Evolutionary conservation across 257 asterid species (phyloP).

Genomic region (Thymus quinquecostatus): DNA sequence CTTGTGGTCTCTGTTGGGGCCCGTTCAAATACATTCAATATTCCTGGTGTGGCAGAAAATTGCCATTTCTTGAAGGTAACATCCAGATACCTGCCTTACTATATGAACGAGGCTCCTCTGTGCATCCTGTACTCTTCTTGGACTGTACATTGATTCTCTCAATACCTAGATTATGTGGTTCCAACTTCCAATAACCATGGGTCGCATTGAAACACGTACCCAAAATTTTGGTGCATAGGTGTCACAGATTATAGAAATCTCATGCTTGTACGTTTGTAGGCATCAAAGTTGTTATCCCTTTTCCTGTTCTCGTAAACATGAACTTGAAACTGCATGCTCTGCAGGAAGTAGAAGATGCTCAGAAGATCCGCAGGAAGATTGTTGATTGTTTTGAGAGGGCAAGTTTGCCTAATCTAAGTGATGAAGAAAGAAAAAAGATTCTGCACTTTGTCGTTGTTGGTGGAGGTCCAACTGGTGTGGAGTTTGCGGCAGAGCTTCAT

Average conservation of each 20-base stretch:
- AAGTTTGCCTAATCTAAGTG: slow-evolving; percentile 72
- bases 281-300: background rate
- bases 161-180: background rate
- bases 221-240: background rate
- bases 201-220: background rate
- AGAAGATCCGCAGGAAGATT: slow-evolving; percentile 82
- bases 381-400: slow-evolving; percentile 93
- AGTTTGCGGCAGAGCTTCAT: slow-evolving; percentile 88
- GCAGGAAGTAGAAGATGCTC: slow-evolving; percentile 98
- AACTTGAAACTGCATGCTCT: slow-evolving; percentile 30
- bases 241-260: background rate
- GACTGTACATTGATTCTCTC: slow-evolving; percentile 9
- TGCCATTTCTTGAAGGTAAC: slow-evolving; percentile 88
- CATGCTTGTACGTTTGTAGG: slow-evolving; percentile 8
- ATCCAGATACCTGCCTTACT: slow-evolving; percentile 12
- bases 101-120: background rate
- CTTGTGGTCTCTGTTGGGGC: slow-evolving; percentile 89
- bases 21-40: slow-evolving; percentile 88
- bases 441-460: slow-evolving; percentile 98
- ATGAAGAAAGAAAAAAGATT: slow-evolving; percentile 78
- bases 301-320: slow-evolving; percentile 16
- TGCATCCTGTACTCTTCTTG: slow-evolving; percentile 1
- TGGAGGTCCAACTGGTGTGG: slow-evolving; percentile 97
- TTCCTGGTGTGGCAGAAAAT: slow-evolving; percentile 94
- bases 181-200: background rate